phyloP scores from a whole-genome alignment of 2,329 filamentous ascomycete genomes.

The Aspergillus flavus region DNA sequence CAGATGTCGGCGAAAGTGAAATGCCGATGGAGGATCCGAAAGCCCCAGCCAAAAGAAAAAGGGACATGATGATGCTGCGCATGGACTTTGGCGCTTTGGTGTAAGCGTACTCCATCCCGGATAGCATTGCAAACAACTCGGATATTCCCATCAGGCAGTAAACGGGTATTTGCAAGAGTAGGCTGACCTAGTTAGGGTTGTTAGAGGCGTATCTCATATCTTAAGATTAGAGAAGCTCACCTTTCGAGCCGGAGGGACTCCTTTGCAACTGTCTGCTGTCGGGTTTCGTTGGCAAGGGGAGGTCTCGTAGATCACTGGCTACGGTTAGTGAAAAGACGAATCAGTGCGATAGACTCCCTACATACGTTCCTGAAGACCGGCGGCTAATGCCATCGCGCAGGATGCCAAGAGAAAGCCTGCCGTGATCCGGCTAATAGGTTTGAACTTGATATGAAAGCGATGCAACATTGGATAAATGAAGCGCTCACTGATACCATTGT shows the following conservation, averaged over 20 bases:
- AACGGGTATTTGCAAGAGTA: not conserved
- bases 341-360: too few species aligned
- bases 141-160: constrained; percentile 3
- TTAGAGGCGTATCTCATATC: not conserved
- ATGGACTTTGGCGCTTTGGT: constrained; percentile 15
- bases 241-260: not conserved
- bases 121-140: constrained; percentile 3
- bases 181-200: not conserved
- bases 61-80: constrained; percentile 25
- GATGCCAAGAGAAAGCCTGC: not conserved
- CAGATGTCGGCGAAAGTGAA: constrained; percentile 8
- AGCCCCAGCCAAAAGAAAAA: constrained; percentile 18
- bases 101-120: constrained; percentile 11
- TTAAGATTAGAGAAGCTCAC: not conserved
- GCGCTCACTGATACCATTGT: not conserved
- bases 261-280: not conserved
- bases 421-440: not conserved
- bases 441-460: not conserved
- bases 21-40: constrained; percentile 17
- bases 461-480: not conserved
- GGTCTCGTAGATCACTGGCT: constrained; percentile 4
- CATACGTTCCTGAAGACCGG: not conserved
- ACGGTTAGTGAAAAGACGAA: not conserved
- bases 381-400: not conserved
- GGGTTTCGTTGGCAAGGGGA: constrained; percentile 4